Percentiles rank a stretch among this genome's conserved stretches.
phyloP scores from a whole-genome alignment of 2,329 filamentous ascomycete genomes.

The Epichloe coenophiala region DNA sequence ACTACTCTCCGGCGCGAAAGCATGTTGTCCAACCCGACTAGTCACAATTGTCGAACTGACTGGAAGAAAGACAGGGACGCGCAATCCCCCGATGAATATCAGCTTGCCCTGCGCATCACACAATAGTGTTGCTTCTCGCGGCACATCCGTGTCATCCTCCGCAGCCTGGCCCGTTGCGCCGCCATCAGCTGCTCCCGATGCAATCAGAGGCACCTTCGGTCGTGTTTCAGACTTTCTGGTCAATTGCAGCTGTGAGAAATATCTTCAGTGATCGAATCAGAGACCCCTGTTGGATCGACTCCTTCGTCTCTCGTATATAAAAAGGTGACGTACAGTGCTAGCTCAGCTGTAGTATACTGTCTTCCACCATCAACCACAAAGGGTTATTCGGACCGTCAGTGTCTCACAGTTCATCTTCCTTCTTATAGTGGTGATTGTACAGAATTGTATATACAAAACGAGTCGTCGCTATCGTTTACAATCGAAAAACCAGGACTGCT shows the following conservation, averaged over 20 bases:
- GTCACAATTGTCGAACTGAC: conserved; percentile 39
- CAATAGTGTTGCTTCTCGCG: conserved; percentile 36
- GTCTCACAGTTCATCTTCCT: too few relatives aligned
- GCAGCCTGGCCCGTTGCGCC: conserved; percentile 9
- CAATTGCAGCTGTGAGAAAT: too few relatives aligned
- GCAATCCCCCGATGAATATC: conserved; percentile 41
- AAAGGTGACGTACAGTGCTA: background rate
- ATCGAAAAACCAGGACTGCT: background rate
- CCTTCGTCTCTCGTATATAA: too few relatives aligned
- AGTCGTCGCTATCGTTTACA: too few relatives aligned
- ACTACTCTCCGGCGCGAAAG: conserved; percentile 37
- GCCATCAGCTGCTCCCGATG: background rate
- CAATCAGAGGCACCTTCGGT: background rate
- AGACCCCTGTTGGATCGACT: too few relatives aligned
- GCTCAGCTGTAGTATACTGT: too few relatives aligned
- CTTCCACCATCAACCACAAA: background rate
- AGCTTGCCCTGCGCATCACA: conserved; percentile 39
- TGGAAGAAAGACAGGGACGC: conserved; percentile 43
- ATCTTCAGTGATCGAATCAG: too few relatives aligned
- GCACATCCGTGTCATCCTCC: conserved; percentile 42
- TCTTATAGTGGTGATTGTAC: too few relatives aligned
- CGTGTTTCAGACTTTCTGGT: background rate
- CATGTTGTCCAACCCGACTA: conserved; percentile 31
- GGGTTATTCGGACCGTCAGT: too few relatives aligned
- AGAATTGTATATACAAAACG: background rate